These are phyloP conservation scores for Takashimella tepidaria DNA, from an alignment of 1,284 basidiomycete genomes.

Conservation along the genomic window DNA sequence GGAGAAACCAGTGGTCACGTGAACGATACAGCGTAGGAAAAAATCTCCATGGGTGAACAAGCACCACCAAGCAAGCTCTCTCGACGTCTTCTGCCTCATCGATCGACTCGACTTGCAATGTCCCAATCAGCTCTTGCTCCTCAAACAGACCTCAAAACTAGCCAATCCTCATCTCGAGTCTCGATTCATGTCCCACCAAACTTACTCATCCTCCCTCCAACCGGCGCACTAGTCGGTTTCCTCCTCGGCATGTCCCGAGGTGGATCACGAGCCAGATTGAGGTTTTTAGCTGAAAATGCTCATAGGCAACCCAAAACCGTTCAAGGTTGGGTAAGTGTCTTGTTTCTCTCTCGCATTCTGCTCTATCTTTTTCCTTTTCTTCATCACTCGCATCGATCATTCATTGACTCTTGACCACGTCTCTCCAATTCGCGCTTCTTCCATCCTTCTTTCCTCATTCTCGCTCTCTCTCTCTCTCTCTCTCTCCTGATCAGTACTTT, in stretches of 20 bases:
- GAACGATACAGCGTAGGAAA: too few species aligned
- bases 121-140: too few species aligned
- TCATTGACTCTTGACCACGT: too few species aligned
- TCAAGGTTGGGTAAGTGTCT: conserved; percentile 43
- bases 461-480: background rate
- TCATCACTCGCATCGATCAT: too few species aligned
- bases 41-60: too few species aligned
- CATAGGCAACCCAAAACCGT: conserved; percentile 45
- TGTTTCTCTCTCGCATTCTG: background rate
- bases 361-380: background rate
- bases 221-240: conserved; percentile 36
- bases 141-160: too few species aligned
- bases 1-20: too few species aligned
- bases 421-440: too few species aligned
- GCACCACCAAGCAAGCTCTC: too few species aligned
- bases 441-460: background rate
- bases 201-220: conserved; percentile 35
- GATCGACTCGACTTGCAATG: too few species aligned
- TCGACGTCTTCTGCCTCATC: too few species aligned
- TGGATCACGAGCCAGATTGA: conserved; percentile 34
- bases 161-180: conserved; percentile 5
- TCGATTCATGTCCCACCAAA: conserved; percentile 31
- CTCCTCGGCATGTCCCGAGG: conserved; percentile 42
- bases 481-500: conserved; percentile 35
- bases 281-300: conserved; percentile 47